phyloP scores from a whole-genome alignment of 202 grass and related monocot species.

The Saccharum hybrid region DNA sequence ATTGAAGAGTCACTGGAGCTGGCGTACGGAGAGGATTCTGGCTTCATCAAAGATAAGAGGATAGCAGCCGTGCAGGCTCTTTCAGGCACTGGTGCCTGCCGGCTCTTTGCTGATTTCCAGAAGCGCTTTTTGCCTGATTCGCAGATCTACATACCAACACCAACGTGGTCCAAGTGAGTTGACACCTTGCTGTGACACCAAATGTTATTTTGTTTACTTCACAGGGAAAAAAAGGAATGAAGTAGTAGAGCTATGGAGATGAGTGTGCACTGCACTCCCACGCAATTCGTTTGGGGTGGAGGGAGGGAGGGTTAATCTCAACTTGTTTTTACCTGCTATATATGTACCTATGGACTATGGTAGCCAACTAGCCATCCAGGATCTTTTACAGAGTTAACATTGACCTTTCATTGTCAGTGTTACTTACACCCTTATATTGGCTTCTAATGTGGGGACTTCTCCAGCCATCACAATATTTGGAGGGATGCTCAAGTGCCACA shows the following conservation, averaged over 20 bases:
- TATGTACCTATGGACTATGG: not conserved
- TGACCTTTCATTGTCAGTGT: slow-evolving; percentile 15
- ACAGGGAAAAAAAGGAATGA: not conserved
- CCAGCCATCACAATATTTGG: slow-evolving; percentile 97
- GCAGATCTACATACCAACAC: slow-evolving; percentile 92
- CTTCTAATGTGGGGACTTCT: slow-evolving; percentile 44
- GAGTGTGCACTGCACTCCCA: not conserved
- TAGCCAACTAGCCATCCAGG: not conserved
- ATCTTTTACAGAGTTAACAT: not conserved
- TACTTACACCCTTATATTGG: slow-evolving; percentile 6
- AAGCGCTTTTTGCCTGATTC: slow-evolving; percentile 88
- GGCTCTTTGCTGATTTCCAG: slow-evolving; percentile 96
- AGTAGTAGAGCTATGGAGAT: not conserved
- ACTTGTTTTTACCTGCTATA: not conserved
- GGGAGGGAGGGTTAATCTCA: not conserved
- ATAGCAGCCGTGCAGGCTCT: slow-evolving; percentile 88
- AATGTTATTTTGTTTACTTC: slow-evolving; percentile 17
- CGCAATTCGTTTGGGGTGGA: not conserved
- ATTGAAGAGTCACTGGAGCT: slow-evolving; percentile 88
- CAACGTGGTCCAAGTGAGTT: slow-evolving; percentile 95
- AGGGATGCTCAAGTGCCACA: slow-evolving; percentile 90
- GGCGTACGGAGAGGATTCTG: slow-evolving; percentile 83
- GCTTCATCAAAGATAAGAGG: slow-evolving; percentile 82
- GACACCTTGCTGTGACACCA: not conserved
- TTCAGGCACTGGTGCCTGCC: slow-evolving; percentile 91